Evolutionary conservation across 768 basidiomycete genomes (phyloP), one percentile per base, ranked within the genome.

Genomic region (Mrakia gelida): DNA sequence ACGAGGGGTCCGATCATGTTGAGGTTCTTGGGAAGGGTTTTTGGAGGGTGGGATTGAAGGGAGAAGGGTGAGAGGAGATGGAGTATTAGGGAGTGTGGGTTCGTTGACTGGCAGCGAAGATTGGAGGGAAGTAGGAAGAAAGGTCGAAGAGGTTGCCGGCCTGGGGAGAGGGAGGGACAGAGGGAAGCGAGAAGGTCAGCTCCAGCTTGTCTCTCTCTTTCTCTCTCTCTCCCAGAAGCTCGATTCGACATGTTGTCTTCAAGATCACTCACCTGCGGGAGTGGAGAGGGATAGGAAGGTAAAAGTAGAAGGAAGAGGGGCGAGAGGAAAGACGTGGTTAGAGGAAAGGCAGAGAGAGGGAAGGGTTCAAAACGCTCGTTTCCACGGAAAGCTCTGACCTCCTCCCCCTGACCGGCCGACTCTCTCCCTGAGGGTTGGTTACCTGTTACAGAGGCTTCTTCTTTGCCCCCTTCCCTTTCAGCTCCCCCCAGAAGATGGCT

Each of bases 91-190:
- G 67, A 43, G 26, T 41, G 67, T 43, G 34, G 41, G 23, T 41
- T 41, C 67, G 67, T 43, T 70, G 67, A n/a, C 67, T 70, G 23
- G 67, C 67, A 70, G 38, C 67, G 67, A 70, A n/a, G 26, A 26
- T 59, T 11, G 67, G 32, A 34, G 65, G 67, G 34, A n/a, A 8
- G 67, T 18, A 6, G 67, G 23, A n/a, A n/a, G 10, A 30, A 16
- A 43, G 26, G 67, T 41, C 38, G 67, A 70, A 38, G 41, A 38
- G 16, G 34, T 18, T 34, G 38, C 67, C 67, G 41, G 67, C 67
- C 67, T 70, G 2, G 18, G 23, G 26, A 6, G 41, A 43, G 67
- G 26, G 67, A 67, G 26, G 67, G 18, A 13, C 8, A 34, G 32
- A 38, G 65, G 65, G 34, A n/a, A 8, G 30, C 4, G 28, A 34